Conservation (phyloP, 306 rosid genomes). For the Trichosanthes cucumerina region DNA sequence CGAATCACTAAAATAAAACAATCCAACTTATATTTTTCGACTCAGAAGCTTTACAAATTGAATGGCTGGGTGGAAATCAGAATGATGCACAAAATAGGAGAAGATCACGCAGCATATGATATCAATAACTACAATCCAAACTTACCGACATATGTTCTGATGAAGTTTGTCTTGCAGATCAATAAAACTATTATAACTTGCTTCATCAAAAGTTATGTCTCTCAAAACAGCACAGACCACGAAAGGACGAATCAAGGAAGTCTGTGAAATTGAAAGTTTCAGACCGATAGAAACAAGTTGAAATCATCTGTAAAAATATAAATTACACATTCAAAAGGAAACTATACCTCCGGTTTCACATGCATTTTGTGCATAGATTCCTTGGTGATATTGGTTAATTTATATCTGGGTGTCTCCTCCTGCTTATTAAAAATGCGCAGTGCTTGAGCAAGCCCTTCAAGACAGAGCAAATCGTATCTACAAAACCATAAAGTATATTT, state of each 20-base stretch:
- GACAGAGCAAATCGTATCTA: slow-evolving; percentile 90
- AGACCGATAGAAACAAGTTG: slow-evolving; percentile 5
- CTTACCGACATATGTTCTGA: slow-evolving; percentile 89
- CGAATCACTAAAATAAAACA: not conserved
- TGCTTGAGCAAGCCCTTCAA: slow-evolving; percentile 86
- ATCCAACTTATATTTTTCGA: not conserved
- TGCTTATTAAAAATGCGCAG: slow-evolving; percentile 48
- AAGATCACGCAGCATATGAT: not conserved
- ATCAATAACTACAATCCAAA: not conserved
- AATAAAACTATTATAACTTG: slow-evolving; percentile 76
- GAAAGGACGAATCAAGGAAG: slow-evolving; percentile 57
- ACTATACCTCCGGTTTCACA: slow-evolving; percentile 76
- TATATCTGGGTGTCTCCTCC: slow-evolving; percentile 53
- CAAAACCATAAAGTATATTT: not conserved
- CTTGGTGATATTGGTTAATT: slow-evolving; percentile 41
- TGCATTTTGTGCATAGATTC: slow-evolving; percentile 64
- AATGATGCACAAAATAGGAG: not conserved
- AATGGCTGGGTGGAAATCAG: not conserved
- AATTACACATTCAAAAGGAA: not conserved
- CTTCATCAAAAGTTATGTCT: slow-evolving; percentile 61
- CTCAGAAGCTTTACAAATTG: not conserved
- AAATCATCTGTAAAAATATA: not conserved
- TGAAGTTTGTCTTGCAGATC: slow-evolving; percentile 97
- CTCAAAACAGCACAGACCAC: slow-evolving; percentile 83
- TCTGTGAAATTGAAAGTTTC: slow-evolving; percentile 34